Evolutionary conservation across 176 grass and related monocot species (phyloP).

Genomic region (Oropetium thomaeum): DNA sequence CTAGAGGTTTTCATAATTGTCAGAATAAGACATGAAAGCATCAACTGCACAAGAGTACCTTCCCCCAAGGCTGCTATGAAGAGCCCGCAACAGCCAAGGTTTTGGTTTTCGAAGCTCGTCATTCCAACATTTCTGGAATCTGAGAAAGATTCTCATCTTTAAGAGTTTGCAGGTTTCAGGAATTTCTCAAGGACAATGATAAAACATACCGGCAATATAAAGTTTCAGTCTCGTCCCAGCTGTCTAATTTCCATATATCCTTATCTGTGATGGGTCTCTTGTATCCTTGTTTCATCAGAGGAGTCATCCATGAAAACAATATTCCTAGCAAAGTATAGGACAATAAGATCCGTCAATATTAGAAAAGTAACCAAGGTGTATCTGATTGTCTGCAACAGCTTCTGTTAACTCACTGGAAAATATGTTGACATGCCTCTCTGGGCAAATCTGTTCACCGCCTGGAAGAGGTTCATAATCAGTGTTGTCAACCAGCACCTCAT

Average conservation of each 20-base stretch:
- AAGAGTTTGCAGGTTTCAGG: slow-evolving; percentile 20
- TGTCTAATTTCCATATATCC: slow-evolving; percentile 98
- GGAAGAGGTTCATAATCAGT: slow-evolving; percentile 84
- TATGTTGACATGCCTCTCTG: slow-evolving; percentile 64
- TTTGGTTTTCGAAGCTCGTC: slow-evolving; percentile 74
- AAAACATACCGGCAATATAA: slow-evolving; percentile 76
- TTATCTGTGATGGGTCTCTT: slow-evolving; percentile 75
- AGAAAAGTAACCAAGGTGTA: slow-evolving; percentile 12
- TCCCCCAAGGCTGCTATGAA: slow-evolving; percentile 75
- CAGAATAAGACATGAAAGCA: slow-evolving; percentile 5
- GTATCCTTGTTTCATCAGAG: slow-evolving; percentile 93
- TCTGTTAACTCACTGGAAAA: slow-evolving; percentile 66
- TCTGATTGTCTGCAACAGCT: slow-evolving; percentile 23
- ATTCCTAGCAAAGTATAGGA: slow-evolving; percentile 49
- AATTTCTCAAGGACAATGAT: slow-evolving; percentile 22
- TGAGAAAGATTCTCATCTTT: slow-evolving; percentile 36
- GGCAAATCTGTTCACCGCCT: slow-evolving; percentile 80
- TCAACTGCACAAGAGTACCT: slow-evolving; percentile 45
- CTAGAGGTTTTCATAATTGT: slow-evolving; percentile 1
- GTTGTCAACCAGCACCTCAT: slow-evolving; percentile 52
- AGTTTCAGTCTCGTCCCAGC: slow-evolving; percentile 92
- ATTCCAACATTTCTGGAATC: slow-evolving; percentile 84
- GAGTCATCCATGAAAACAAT: slow-evolving; percentile 98
- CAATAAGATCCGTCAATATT: slow-evolving; percentile 19
- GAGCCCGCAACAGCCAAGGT: slow-evolving; percentile 88